These are phyloP conservation scores for Solanum paucissectum DNA, from an alignment of 257 asterid genomes.

Conservation along the genomic window DNA sequence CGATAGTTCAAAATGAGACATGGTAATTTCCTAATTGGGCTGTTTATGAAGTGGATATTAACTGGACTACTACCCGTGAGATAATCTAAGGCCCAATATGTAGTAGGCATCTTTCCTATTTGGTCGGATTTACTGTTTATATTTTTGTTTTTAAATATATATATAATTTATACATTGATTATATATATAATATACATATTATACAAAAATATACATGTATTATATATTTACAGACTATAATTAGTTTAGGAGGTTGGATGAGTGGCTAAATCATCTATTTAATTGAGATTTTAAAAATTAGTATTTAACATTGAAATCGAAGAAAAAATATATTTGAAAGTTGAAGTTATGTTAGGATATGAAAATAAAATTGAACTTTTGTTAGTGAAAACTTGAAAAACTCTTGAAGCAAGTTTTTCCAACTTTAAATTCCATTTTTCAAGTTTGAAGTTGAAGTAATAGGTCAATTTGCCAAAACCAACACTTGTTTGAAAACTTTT, in stretches of 20 bases:
- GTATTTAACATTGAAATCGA: not conserved
- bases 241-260: not conserved
- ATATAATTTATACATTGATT: no score
- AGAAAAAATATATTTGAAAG: not conserved
- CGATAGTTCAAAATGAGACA: not conserved
- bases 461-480: not conserved
- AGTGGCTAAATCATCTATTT: not conserved
- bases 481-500: not conserved
- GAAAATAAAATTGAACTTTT: not conserved
- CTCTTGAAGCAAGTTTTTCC: not conserved
- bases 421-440: not conserved
- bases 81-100: not conserved
- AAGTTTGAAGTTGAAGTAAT: not conserved
- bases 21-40: not conserved
- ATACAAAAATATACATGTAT: not conserved
- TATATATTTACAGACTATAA: not conserved
- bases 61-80: not conserved
- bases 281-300: not conserved
- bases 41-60: not conserved
- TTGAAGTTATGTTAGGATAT: not conserved
- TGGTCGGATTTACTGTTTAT: not conserved
- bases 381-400: no score
- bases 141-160: not conserved
- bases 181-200: not conserved
- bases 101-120: not conserved